phyloP scores from a whole-genome alignment of 257 asterid species.

The Primulina huaijiensis region DNA sequence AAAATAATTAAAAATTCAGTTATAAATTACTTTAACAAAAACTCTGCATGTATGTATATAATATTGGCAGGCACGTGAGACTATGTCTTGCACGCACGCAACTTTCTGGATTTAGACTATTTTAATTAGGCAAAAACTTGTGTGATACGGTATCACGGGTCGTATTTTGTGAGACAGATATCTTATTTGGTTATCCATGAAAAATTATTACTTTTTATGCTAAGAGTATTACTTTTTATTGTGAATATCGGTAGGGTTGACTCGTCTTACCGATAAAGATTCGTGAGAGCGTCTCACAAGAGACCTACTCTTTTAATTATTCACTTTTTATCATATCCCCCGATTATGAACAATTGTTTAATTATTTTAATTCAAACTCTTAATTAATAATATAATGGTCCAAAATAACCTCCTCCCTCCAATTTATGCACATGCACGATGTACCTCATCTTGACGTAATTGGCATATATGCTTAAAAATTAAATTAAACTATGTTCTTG shows the following conservation, averaged over 20 bases:
- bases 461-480: neutral
- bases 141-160: too few species aligned
- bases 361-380: neutral
- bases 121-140: too few species aligned
- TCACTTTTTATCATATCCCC: constrained; percentile 16
- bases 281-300: too few species aligned
- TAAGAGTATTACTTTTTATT: too few species aligned
- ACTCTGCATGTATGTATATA: too few species aligned
- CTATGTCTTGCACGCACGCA: constrained; percentile 14
- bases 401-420: neutral
- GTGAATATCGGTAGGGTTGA: too few species aligned
- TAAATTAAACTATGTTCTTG: too few species aligned
- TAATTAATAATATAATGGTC: neutral
- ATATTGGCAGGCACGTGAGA: constrained; percentile 27
- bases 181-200: too few species aligned
- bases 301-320: constrained; percentile 4
- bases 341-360: neutral
- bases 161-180: too few species aligned
- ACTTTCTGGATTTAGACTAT: neutral
- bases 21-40: too few species aligned
- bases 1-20: constrained; percentile 22
- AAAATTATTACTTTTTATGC: too few species aligned
- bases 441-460: neutral
- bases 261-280: too few species aligned
- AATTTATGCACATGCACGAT: constrained; percentile 2